A percentile compares a stretch with the other conserved stretches of the same genome.
Conservation (phyloP, 768 basidiomycete genomes). For the Leucosporidium yakuticum region DNA sequence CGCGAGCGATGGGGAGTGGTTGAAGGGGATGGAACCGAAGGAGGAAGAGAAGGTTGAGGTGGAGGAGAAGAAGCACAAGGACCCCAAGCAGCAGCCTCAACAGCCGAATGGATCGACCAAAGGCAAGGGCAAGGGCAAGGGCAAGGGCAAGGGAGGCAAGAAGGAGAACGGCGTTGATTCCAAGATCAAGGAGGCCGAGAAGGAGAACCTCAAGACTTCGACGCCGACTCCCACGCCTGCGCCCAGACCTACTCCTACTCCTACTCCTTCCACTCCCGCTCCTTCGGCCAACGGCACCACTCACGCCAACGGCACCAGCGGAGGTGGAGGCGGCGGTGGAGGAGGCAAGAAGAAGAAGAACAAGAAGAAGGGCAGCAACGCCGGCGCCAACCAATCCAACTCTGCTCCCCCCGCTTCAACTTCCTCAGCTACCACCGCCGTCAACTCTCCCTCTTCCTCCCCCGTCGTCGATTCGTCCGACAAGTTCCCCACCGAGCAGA, state of each 20-base stretch:
- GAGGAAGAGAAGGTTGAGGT: conserved; percentile 36
- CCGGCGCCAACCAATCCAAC: background rate
- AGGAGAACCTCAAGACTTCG: background rate
- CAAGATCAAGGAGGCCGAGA: background rate
- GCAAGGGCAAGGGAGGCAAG: background rate
- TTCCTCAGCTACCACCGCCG: background rate
- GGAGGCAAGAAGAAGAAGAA: conserved; percentile 4
- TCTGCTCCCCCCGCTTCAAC: background rate
- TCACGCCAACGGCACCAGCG: too few relatives aligned
- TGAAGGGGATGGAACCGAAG: conserved; percentile 43
- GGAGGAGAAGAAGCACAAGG: background rate
- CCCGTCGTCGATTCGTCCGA: background rate
- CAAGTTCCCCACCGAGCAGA: background rate
- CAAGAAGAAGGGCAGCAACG: conserved; percentile 42
- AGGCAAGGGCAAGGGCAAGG: conserved; percentile 3
- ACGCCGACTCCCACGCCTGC: too few relatives aligned
- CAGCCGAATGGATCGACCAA: background rate
- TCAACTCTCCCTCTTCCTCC: background rate
- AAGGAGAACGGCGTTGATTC: too few relatives aligned
- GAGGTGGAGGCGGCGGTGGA: background rate
- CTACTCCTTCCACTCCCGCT: background rate
- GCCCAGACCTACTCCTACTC: too few relatives aligned
- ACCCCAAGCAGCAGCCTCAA: too few relatives aligned
- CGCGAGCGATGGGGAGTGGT: conserved; percentile 65
- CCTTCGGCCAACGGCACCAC: background rate